Evolutionary conservation across 2,329 filamentous ascomycete species (phyloP).

Genomic region (Plectosphaerella cucumerina): DNA sequence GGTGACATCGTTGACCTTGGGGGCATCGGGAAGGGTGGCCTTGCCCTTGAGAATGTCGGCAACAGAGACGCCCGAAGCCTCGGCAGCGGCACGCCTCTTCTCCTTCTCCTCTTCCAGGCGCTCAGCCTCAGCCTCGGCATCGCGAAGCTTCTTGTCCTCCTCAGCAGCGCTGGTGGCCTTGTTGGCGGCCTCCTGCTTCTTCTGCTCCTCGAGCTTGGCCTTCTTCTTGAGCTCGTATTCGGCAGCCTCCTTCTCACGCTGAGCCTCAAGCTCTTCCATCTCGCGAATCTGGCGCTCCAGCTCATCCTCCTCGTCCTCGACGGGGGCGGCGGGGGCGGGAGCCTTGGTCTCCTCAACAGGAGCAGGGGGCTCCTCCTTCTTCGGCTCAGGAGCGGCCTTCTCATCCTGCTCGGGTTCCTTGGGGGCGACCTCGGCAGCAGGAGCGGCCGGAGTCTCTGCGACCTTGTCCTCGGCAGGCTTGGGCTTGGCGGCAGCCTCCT

Average conservation of each 20-base stretch:
- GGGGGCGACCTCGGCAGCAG: constrained; percentile 23
- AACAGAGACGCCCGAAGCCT: constrained; percentile 45
- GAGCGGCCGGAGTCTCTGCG: constrained; percentile 25
- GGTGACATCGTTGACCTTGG: constrained; percentile 34
- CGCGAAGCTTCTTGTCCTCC: constrained; percentile 63
- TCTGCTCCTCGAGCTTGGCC: constrained; percentile 36
- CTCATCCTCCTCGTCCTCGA: constrained; percentile 47
- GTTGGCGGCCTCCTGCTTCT: constrained; percentile 42
- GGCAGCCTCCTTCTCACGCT: constrained; percentile 40
- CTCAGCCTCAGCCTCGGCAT: constrained; percentile 70
- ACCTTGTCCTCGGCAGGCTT: background rate
- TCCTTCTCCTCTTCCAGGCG: constrained; percentile 68
- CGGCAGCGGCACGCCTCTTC: constrained; percentile 46
- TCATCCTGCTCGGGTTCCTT: constrained; percentile 34
- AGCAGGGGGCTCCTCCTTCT: constrained; percentile 10
- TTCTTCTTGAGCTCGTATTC: constrained; percentile 40
- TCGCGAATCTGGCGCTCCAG: constrained; percentile 57
- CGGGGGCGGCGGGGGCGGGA: constrained; percentile 21
- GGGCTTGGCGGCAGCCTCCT: background rate
- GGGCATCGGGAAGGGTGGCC: constrained; percentile 35
- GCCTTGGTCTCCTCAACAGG: constrained; percentile 1
- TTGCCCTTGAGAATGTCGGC: constrained; percentile 45
- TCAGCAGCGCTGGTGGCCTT: constrained; percentile 50
- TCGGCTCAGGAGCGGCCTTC: constrained; percentile 20
- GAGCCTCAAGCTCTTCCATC: constrained; percentile 54